Evolutionary conservation across 768 basidiomycete genomes (phyloP).

Genomic region (Auricularia cornea): DNA sequence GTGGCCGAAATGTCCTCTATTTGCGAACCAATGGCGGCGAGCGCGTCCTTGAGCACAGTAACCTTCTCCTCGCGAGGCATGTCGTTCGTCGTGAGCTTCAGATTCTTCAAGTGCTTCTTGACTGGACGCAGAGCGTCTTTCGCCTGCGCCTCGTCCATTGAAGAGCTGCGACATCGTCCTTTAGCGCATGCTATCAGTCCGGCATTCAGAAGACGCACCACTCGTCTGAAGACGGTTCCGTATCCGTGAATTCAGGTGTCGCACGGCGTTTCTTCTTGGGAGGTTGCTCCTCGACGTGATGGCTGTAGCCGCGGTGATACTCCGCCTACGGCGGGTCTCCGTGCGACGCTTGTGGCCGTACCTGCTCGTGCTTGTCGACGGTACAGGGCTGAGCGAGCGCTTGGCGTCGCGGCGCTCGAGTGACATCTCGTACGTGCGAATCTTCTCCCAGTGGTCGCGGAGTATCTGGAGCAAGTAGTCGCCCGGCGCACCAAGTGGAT

Average conservation of each 20-base stretch:
- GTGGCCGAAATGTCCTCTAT: slow-evolving; percentile 75
- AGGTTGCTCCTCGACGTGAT: neutral
- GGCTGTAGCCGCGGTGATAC: neutral
- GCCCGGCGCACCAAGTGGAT: slow-evolving; percentile 97
- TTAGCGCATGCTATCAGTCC: too few species aligned
- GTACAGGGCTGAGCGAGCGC: slow-evolving; percentile 62
- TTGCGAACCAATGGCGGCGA: slow-evolving; percentile 85
- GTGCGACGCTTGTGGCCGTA: slow-evolving; percentile 52
- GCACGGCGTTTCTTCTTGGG: slow-evolving; percentile 79
- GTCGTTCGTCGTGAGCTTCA: slow-evolving; percentile 88
- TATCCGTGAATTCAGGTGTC: slow-evolving; percentile 95
- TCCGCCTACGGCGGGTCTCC: slow-evolving; percentile 35
- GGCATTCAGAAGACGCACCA: too few species aligned
- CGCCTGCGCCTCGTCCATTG: slow-evolving; percentile 88
- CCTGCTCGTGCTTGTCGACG: neutral
- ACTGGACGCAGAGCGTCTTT: slow-evolving; percentile 96
- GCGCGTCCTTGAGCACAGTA: slow-evolving; percentile 87
- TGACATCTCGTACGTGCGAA: slow-evolving; percentile 80
- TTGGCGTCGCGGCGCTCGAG: slow-evolving; percentile 66
- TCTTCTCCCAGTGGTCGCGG: slow-evolving; percentile 83
- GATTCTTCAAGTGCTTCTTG: slow-evolving; percentile 96
- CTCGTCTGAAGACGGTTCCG: slow-evolving; percentile 77
- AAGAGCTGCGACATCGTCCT: slow-evolving; percentile 52
- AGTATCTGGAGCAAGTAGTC: slow-evolving; percentile 84
- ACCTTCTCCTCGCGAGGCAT: slow-evolving; percentile 96